A percentile compares a stretch with the other conserved stretches of the same genome.
Conservation (phyloP, 768 basidiomycete species). For the Leucogyrophana mollusca region DNA sequence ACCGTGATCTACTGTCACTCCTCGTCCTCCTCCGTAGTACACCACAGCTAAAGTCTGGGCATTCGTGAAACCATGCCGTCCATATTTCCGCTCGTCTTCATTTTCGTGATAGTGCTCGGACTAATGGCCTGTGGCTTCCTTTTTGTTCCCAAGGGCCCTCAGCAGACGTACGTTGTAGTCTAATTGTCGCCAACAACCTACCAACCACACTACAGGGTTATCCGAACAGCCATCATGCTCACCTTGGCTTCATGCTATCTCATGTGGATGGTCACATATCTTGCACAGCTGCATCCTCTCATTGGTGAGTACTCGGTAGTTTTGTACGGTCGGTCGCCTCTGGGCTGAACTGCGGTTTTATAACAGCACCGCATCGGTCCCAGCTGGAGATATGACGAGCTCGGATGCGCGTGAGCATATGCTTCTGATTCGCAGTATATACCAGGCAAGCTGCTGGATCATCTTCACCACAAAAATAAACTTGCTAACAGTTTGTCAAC, state of each 20-base stretch:
- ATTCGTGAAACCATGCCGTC: too few species aligned
- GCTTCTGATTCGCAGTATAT: slow-evolving; percentile 12
- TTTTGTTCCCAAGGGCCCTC: slow-evolving; percentile 79
- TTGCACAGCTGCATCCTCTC: slow-evolving; percentile 91
- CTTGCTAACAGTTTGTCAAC: slow-evolving; percentile 3
- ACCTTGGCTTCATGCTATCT: slow-evolving; percentile 84
- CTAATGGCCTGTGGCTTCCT: slow-evolving; percentile 67
- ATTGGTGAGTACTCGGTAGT: slow-evolving; percentile 68
- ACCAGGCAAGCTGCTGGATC: slow-evolving; percentile 19
- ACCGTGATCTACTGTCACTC: too few species aligned
- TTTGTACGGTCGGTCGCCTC: too few species aligned
- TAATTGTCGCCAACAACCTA: neutral
- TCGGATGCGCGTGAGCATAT: neutral
- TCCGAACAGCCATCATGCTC: slow-evolving; percentile 79
- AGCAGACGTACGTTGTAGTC: slow-evolving; percentile 72
- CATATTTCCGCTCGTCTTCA: slow-evolving; percentile 64
- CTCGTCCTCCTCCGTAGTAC: too few species aligned
- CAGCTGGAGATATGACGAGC: slow-evolving; percentile 14
- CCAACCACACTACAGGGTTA: slow-evolving; percentile 50
- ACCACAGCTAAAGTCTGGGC: too few species aligned
- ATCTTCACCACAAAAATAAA: too few species aligned
- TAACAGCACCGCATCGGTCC: slow-evolving; percentile 17
- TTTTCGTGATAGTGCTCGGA: slow-evolving; percentile 62
- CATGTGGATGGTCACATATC: slow-evolving; percentile 97
- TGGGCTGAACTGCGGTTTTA: slow-evolving; percentile 4